Percentiles rank a stretch among this genome's conserved stretches.
Conservation (phyloP, 805 yeast genomes). For the Nakazawaea ishiwadae region DNA sequence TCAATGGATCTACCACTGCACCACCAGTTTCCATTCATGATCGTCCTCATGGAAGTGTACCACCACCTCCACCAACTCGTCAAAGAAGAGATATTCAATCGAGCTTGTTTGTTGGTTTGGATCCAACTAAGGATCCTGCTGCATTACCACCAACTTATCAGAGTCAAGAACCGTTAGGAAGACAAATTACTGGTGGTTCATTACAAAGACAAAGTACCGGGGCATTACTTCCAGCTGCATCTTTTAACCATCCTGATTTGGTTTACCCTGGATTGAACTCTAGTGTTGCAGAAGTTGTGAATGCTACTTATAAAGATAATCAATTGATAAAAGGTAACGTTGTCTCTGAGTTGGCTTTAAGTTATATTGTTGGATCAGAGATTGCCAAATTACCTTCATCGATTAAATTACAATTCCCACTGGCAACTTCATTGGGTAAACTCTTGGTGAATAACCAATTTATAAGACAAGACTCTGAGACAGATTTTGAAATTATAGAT, state of each 20-base stretch:
- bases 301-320: conserved; percentile 72
- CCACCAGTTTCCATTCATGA: no score
- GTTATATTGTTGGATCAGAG: conserved; percentile 40
- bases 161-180: background rate
- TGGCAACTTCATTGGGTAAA: conserved; percentile 36
- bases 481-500: conserved; percentile 36
- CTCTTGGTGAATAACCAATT: conserved; percentile 50
- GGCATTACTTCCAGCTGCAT: conserved; percentile 19
- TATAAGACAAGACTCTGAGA: conserved; percentile 37
- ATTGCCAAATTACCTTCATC: conserved; percentile 19
- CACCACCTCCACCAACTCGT: conserved; percentile 31
- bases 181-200: background rate
- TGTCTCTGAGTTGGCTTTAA: conserved; percentile 84
- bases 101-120: conserved; percentile 41
- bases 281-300: conserved; percentile 80
- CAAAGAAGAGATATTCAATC: conserved; percentile 40
- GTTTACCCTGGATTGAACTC: conserved; percentile 67
- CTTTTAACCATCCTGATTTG: conserved; percentile 46
- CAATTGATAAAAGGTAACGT: conserved; percentile 52
- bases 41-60: conserved; percentile 16
- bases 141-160: conserved; percentile 19
- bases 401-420: conserved; percentile 37
- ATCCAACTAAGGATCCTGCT: conserved; percentile 21
- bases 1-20: conserved; percentile 4
- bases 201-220: conserved; percentile 25